Evolutionary conservation across 345 rosid genomes (phyloP).

Genomic region (Salix viminalis): DNA sequence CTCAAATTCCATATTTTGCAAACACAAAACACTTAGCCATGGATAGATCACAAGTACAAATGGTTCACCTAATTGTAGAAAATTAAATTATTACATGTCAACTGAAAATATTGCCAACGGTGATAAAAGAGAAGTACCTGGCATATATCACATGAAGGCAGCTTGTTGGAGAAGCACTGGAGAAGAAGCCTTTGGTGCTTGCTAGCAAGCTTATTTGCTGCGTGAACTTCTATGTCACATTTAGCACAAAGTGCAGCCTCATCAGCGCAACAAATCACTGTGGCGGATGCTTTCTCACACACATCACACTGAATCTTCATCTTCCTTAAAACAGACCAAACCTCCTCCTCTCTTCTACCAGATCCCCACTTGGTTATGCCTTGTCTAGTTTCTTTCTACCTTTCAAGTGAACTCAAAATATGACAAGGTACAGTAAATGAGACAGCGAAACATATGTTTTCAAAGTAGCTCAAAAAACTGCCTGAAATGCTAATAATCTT

Average conservation of each 20-base stretch:
- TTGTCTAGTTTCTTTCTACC: background rate
- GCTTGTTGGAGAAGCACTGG: conserved; percentile 58
- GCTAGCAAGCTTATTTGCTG: conserved; percentile 91
- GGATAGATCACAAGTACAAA: background rate
- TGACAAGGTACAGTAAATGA: background rate
- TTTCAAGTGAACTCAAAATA: background rate
- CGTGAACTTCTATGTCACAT: conserved; percentile 87
- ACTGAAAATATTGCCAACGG: background rate
- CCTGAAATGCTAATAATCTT: background rate
- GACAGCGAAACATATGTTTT: background rate
- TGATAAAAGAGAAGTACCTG: conserved; percentile 40
- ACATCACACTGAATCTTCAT: conserved; percentile 99
- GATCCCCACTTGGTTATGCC: background rate
- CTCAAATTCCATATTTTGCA: background rate
- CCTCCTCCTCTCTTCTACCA: conserved; percentile 13
- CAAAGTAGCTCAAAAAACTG: background rate
- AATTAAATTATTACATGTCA: background rate
- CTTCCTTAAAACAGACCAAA: background rate
- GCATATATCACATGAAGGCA: conserved; percentile 91
- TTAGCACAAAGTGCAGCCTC: conserved; percentile 88
- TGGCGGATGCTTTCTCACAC: conserved; percentile 91
- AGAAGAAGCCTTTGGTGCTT: conserved; percentile 96
- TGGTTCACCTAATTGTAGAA: background rate
- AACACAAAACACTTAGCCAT: background rate
- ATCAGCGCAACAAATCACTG: conserved; percentile 95